phyloP scores from a whole-genome alignment of 75 land plant species.

The Pinus taeda region DNA sequence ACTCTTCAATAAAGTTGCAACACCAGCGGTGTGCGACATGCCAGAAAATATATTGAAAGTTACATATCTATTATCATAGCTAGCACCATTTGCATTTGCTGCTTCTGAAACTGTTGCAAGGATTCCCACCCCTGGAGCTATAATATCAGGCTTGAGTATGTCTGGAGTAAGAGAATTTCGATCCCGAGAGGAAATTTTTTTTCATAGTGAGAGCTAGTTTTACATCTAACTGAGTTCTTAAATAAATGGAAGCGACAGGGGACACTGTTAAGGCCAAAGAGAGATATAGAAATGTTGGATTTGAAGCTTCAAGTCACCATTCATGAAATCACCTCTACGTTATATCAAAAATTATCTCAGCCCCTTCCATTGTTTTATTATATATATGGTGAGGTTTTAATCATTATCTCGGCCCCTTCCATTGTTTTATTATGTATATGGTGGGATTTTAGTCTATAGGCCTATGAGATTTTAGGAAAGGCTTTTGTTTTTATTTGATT shows the following conservation, averaged over 20 bases:
- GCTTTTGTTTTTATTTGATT: no score
- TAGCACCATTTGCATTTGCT: background rate
- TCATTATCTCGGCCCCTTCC: no score
- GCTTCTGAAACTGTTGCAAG: conserved; percentile 20
- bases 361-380: no score
- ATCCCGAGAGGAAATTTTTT: conserved; percentile 52
- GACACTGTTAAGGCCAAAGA: background rate
- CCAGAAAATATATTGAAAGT: conserved; percentile 20
- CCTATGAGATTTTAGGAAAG: no score
- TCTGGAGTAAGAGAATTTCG: conserved; percentile 49
- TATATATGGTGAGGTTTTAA: no score
- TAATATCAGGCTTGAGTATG: conserved; percentile 52
- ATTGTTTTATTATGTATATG: no score
- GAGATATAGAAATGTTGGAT: no score
- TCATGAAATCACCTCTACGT: no score
- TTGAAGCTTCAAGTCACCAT: no score
- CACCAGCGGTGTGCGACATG: conserved; percentile 22
- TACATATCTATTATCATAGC: conserved; percentile 9
- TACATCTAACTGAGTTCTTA: conserved; percentile 19
- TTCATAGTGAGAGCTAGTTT: conserved; percentile 65
- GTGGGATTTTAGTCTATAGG: no score
- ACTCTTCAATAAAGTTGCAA: conserved; percentile 23
- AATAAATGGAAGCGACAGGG: conserved; percentile 37
- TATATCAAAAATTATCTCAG: no score
- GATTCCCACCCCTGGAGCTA: conserved; percentile 27